A percentile compares a stretch with the other conserved stretches of the same genome.
phyloP scores from a whole-genome alignment of 352 stramenopile species.

The Pythium dissotocum region DNA sequence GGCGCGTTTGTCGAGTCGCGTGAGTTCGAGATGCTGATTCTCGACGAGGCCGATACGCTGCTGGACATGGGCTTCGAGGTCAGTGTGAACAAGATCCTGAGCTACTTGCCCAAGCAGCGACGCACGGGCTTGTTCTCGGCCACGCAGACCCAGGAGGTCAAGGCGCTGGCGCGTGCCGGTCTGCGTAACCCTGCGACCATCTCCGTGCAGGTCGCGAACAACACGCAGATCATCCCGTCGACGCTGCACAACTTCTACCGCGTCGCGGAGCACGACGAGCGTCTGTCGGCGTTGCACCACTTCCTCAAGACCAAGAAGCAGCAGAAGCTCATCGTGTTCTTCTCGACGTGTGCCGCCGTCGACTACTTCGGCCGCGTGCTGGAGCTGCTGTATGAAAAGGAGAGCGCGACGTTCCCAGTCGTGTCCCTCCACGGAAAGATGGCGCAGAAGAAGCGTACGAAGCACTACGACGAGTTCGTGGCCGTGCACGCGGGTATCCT shows the following conservation, averaged over 20 bases:
- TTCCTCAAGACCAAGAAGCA: slow-evolving; percentile 91
- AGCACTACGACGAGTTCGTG: slow-evolving; percentile 77
- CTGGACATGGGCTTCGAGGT: slow-evolving; percentile 98
- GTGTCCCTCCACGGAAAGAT: slow-evolving; percentile 94
- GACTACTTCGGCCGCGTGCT: slow-evolving; percentile 97
- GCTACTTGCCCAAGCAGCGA: slow-evolving; percentile 95
- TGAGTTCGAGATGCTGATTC: slow-evolving; percentile 97
- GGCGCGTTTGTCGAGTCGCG: slow-evolving; percentile 81
- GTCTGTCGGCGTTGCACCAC: slow-evolving; percentile 90
- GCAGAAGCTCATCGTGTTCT: slow-evolving; percentile 98
- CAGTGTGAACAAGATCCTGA: slow-evolving; percentile 95
- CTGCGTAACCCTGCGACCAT: slow-evolving; percentile 98
- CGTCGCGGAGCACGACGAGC: slow-evolving; percentile 92
- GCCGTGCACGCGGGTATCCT: slow-evolving; percentile 76
- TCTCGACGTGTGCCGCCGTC: slow-evolving; percentile 98
- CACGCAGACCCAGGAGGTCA: slow-evolving; percentile 95
- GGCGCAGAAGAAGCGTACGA: slow-evolving; percentile 87
- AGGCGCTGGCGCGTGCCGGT: slow-evolving; percentile 93
- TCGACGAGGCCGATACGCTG: slow-evolving; percentile 99
- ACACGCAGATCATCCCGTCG: slow-evolving; percentile 72
- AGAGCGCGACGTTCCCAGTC: slow-evolving; percentile 42
- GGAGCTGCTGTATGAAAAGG: slow-evolving; percentile 63
- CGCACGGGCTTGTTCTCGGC: slow-evolving; percentile 93
- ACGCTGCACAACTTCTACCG: slow-evolving; percentile 95
- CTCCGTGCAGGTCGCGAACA: slow-evolving; percentile 94